These are phyloP conservation scores for Claviceps lovelessii DNA, from an alignment of 2,329 filamentous ascomycete genomes.

Conservation along the genomic window DNA sequence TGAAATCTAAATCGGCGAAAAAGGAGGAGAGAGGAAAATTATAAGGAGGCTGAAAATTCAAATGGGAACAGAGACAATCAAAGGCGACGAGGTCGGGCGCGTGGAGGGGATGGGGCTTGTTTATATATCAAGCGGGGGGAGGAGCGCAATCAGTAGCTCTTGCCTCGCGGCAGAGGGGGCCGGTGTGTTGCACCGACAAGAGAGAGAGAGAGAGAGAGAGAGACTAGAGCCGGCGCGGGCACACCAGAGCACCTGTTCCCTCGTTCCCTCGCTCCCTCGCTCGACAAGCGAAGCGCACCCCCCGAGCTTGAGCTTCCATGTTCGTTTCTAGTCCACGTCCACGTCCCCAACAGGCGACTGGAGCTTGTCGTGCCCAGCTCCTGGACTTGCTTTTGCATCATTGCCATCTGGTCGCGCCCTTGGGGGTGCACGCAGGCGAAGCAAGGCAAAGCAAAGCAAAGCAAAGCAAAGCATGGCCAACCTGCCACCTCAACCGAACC, in stretches of 20 bases:
- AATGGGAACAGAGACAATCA: slow-evolving; percentile 19
- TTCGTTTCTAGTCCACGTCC: too few species aligned
- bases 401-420: neutral
- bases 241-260: neutral
- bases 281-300: neutral
- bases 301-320: slow-evolving; percentile 1
- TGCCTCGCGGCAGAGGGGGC: slow-evolving; percentile 2
- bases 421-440: neutral
- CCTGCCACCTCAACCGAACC: neutral
- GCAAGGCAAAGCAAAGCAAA: too few species aligned
- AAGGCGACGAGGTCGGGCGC: slow-evolving; percentile 32
- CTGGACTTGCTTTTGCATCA: too few species aligned
- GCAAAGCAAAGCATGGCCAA: too few species aligned
- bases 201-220: neutral
- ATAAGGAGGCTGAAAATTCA: slow-evolving; percentile 11
- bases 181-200: slow-evolving; percentile 1
- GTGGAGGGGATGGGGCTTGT: slow-evolving; percentile 37
- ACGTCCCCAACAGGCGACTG: neutral
- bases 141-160: slow-evolving; percentile 39
- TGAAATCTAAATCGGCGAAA: slow-evolving; percentile 12
- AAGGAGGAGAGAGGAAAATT: slow-evolving; percentile 9
- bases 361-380: neutral
- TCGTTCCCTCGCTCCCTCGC: neutral
- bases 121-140: slow-evolving; percentile 47
- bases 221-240: neutral